These are phyloP conservation scores for Phyllosticta citriasiana DNA, from an alignment of 2,329 filamentous ascomycete species.

Conservation along the genomic window DNA sequence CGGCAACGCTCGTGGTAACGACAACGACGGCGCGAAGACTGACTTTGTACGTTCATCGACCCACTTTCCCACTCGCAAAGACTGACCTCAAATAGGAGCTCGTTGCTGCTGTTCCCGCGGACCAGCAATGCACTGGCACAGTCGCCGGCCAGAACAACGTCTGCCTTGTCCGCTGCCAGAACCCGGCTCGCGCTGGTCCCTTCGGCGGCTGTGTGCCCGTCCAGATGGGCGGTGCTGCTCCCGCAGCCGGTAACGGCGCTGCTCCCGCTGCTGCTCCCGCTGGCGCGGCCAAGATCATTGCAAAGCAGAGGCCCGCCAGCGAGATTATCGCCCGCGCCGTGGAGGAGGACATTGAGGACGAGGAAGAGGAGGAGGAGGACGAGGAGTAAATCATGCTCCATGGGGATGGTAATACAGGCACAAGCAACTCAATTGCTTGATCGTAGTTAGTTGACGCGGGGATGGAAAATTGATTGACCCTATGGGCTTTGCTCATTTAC, in stretches of 20 bases:
- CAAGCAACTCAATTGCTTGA: not conserved
- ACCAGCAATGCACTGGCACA: constrained; percentile 49
- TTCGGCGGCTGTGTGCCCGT: constrained; percentile 53
- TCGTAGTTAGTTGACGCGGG: not conserved
- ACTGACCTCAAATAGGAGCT: constrained; percentile 33
- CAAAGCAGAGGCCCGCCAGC: not conserved
- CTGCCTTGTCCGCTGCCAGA: constrained; percentile 55
- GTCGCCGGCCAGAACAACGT: constrained; percentile 50
- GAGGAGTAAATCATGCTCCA: not conserved
- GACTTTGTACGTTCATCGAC: constrained; percentile 13
- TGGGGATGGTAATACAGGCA: not conserved
- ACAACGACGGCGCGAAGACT: constrained; percentile 10
- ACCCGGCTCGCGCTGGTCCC: constrained; percentile 49
- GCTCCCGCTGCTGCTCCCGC: constrained; percentile 1
- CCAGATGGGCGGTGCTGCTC: constrained; percentile 31
- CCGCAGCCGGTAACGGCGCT: constrained; percentile 12
- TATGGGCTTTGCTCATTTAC: constrained; percentile 1
- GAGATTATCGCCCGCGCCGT: not conserved
- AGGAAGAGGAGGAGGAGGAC: not conserved
- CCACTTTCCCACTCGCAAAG: not conserved
- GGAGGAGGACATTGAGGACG: not conserved
- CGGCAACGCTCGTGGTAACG: constrained; percentile 39
- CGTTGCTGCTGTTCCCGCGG: constrained; percentile 46
- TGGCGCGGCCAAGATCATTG: constrained; percentile 2
- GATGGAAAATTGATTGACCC: not conserved